Evolutionary conservation across 2,329 filamentous ascomycete genomes (phyloP).

Genomic region (Ophiostoma quercus): DNA sequence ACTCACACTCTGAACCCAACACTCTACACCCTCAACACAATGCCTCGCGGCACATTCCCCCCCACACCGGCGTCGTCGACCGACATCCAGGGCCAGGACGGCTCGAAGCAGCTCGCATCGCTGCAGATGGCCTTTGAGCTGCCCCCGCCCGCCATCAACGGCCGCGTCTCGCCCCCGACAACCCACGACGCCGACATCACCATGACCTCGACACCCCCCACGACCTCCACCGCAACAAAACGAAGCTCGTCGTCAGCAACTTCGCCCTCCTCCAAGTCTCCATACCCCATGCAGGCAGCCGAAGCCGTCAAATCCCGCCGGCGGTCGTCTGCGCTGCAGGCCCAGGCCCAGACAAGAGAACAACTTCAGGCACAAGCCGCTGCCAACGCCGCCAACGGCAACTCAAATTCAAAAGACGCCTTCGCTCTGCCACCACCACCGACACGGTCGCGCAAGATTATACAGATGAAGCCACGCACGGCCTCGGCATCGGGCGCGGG

Average conservation of each 20-base stretch:
- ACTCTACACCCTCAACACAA: conserved; percentile 33
- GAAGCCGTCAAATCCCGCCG: conserved; percentile 50
- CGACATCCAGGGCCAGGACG: conserved; percentile 70
- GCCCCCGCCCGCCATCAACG: conserved; percentile 66
- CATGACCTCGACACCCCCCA: conserved; percentile 34
- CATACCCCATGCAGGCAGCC: conserved; percentile 31
- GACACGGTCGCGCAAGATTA: conserved; percentile 89
- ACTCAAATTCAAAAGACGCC: conserved; percentile 55
- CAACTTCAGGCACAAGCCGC: background rate
- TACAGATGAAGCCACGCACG: conserved; percentile 80
- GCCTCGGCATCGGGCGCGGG: conserved; percentile 28
- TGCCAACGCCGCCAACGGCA: conserved; percentile 4
- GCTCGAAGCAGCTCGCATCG: conserved; percentile 52
- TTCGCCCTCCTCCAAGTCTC: conserved; percentile 15
- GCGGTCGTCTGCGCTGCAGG: conserved; percentile 39
- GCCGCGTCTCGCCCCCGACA: conserved; percentile 31
- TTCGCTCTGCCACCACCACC: conserved; percentile 88
- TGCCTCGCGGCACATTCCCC: conserved; percentile 62
- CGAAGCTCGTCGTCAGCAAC: background rate
- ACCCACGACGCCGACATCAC: conserved; percentile 27
- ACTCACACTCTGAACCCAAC: background rate
- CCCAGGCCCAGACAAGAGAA: conserved; percentile 11
- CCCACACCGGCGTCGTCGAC: conserved; percentile 76
- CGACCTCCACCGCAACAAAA: conserved; percentile 14
- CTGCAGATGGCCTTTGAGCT: conserved; percentile 68